Conservation (phyloP, 345 rosid species). For the Boechera divaricarpa region DNA sequence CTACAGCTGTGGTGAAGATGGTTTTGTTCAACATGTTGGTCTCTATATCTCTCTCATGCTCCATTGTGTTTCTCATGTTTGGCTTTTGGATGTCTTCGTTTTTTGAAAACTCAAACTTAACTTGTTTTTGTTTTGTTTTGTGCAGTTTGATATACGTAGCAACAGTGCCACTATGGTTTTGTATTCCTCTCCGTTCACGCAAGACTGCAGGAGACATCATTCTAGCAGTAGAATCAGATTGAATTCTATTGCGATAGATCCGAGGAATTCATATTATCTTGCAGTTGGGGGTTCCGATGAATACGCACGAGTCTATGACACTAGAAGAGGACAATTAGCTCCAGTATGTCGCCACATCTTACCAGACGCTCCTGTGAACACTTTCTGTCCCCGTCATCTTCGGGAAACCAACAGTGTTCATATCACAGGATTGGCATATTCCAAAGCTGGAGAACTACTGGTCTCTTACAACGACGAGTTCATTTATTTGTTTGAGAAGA, state of each 20-base stretch:
- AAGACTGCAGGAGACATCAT: constrained; percentile 53
- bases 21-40: constrained; percentile 68
- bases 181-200: constrained; percentile 51
- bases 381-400: constrained; percentile 57
- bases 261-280: constrained; percentile 57
- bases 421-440: constrained; percentile 64
- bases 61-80: neutral
- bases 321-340: constrained; percentile 53
- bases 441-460: constrained; percentile 59
- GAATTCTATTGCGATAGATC: constrained; percentile 62
- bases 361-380: constrained; percentile 53
- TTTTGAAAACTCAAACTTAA: constrained; percentile 6
- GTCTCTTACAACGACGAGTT: constrained; percentile 69
- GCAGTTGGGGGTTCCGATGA: constrained; percentile 71
- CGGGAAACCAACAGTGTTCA: constrained; percentile 49
- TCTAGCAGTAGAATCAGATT: constrained; percentile 49
- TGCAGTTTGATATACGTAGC: constrained; percentile 67
- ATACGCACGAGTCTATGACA: constrained; percentile 62
- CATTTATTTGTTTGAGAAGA: constrained; percentile 57
- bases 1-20: constrained; percentile 73
- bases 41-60: constrained; percentile 24
- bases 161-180: constrained; percentile 53
- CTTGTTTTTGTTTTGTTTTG: constrained; percentile 15
- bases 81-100: constrained; percentile 5
- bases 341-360: constrained; percentile 45